phyloP scores from a whole-genome alignment of 1,284 basidiomycete genomes.

The Butyriboletus appendiculatus region DNA sequence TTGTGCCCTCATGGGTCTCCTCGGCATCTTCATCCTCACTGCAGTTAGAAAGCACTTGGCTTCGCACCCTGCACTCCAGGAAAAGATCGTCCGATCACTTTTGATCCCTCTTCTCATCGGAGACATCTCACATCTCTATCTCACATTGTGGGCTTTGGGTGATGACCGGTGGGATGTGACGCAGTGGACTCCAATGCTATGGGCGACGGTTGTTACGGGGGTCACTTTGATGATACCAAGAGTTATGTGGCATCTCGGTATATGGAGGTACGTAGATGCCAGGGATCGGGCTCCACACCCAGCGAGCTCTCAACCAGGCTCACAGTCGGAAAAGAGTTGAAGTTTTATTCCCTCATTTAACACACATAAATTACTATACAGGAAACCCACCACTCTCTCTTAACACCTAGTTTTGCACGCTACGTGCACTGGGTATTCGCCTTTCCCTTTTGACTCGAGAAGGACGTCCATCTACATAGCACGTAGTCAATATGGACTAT shows the following conservation, averaged over 20 bases:
- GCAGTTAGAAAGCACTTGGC: slow-evolving; percentile 60
- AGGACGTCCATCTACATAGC: slow-evolving; percentile 1
- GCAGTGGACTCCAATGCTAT: slow-evolving; percentile 67
- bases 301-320: background rate
- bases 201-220: slow-evolving; percentile 65
- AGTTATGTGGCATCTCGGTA: slow-evolving; percentile 68
- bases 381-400: background rate
- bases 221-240: slow-evolving; percentile 66
- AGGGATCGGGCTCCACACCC: slow-evolving; percentile 44
- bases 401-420: background rate
- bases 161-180: slow-evolving; percentile 60
- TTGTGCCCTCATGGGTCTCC: slow-evolving; percentile 66
- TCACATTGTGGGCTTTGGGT: slow-evolving; percentile 74
- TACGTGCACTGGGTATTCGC: slow-evolving; percentile 15
- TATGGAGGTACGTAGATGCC: slow-evolving; percentile 68
- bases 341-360: slow-evolving; percentile 31
- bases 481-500: slow-evolving; percentile 59
- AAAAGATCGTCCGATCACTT: slow-evolving; percentile 63
- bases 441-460: background rate
- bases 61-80: slow-evolving; percentile 60
- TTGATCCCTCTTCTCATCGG: slow-evolving; percentile 68
- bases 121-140: slow-evolving; percentile 60
- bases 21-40: slow-evolving; percentile 67
- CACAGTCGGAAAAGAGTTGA: slow-evolving; percentile 18
- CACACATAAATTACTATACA: slow-evolving; percentile 8